Evolutionary conservation across 225 moss, liverwort and hornwort species (phyloP), one percentile per base, ranked within the genome.

Genomic region (Climacium dendroides): DNA sequence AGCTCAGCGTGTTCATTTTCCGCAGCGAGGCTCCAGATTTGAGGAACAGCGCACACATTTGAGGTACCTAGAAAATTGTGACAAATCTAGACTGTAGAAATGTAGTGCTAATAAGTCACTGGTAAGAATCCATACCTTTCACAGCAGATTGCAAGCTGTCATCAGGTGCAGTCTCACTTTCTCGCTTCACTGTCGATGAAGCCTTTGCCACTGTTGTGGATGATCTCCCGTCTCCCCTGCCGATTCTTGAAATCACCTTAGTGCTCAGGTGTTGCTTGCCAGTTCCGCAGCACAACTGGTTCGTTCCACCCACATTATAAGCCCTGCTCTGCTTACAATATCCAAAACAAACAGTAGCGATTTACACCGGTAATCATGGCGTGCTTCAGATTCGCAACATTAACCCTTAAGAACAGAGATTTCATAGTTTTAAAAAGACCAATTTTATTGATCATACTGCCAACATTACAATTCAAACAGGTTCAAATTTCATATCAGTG

Each of bases 121-220:
- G 64, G 45, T 23, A 67, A 34, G 82, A 71, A 29, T 37, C 75
- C 89, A 39, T 34, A 92, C 92, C 94, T 91, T 91, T 91, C 47
- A 92, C 91, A 57, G 94, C 91, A 91, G 92, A 89, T 73, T 92
- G 90, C 66, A 94, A 85, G 73, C 85, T 90, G 32, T 89, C 90
- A 61, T 90, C 90, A 80, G 87, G 59, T 74, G 83, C 73, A 41
- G 83, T 90, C 69, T 88, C 87, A 48, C 62, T 89, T 83, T 87
- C 91, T 87, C 62, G 71, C 78, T 90, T 87, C 48, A 92, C 90
- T 78, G 92, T 84, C 55, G 92, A 79, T 58, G 91, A 91, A 89
- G 91, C 88, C 61, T 82, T 91, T 32, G 81, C 67, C 47, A 62
- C 50, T 32, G 85, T 58, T 60, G 78, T 61, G 72, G 3, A 81